Evolutionary conservation across 768 basidiomycete species (phyloP).

Genomic region (Pholiota molesta): DNA sequence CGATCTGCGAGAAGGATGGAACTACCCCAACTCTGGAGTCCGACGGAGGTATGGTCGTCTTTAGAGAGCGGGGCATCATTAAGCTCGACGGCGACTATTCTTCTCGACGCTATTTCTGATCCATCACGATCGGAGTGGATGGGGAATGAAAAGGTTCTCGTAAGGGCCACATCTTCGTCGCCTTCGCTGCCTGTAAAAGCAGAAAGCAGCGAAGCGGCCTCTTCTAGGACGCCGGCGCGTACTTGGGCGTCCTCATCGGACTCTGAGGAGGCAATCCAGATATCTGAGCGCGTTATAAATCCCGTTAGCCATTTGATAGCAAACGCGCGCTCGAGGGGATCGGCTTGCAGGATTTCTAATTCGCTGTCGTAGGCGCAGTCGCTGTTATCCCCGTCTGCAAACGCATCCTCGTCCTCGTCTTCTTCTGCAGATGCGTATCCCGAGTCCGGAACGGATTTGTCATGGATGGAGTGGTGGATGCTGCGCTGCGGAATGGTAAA

Average conservation of each 20-base stretch:
- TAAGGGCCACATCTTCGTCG: constrained; percentile 45
- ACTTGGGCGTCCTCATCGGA: constrained; percentile 40
- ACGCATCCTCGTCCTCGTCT: constrained; percentile 50
- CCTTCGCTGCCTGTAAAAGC: constrained; percentile 48
- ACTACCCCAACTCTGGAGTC: constrained; percentile 85
- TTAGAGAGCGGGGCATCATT: constrained; percentile 69
- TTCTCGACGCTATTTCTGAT: not conserved
- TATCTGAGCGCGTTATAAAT: constrained; percentile 61
- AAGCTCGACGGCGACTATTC: constrained; percentile 51
- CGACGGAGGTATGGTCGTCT: constrained; percentile 78
- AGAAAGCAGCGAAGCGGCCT: constrained; percentile 60
- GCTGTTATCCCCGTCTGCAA: constrained; percentile 14
- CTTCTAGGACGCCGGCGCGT: constrained; percentile 52
- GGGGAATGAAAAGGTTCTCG: constrained; percentile 56
- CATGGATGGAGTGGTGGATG: constrained; percentile 36
- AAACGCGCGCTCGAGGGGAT: constrained; percentile 67
- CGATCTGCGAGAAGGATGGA: constrained; percentile 71
- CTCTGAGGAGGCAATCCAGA: constrained; percentile 41
- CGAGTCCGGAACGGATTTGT: constrained; percentile 61
- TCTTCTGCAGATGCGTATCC: constrained; percentile 80
- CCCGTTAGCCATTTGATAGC: constrained; percentile 78
- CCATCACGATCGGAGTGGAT: constrained; percentile 8
- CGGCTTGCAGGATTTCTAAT: constrained; percentile 54
- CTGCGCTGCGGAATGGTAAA: constrained; percentile 31
- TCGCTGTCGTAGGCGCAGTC: constrained; percentile 28